phyloP scores from a whole-genome alignment of 1,284 basidiomycete genomes.

The Coniferiporia weirii region DNA sequence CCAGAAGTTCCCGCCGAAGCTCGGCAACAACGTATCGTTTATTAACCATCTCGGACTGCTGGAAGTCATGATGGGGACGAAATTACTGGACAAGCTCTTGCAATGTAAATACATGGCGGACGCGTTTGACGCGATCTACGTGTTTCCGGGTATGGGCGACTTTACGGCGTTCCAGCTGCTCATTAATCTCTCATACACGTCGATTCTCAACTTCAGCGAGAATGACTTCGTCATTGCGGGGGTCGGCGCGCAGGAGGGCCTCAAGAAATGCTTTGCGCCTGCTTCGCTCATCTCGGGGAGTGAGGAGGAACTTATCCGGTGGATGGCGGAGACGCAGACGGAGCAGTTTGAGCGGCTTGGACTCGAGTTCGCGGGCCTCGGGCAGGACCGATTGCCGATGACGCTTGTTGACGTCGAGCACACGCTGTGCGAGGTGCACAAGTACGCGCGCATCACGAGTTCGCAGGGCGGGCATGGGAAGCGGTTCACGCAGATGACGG shows the following conservation, averaged over 20 bases:
- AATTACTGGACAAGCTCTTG: conserved; percentile 38
- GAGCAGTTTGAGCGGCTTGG: conserved; percentile 49
- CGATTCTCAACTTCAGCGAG: conserved; percentile 49
- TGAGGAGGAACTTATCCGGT: conserved; percentile 51
- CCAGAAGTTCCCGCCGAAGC: conserved; percentile 53
- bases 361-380: conserved; percentile 40
- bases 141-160: conserved; percentile 54
- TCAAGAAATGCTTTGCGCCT: conserved; percentile 33
- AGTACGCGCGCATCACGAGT: conserved; percentile 47
- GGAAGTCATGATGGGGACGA: conserved; percentile 48
- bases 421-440: conserved; percentile 62
- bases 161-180: conserved; percentile 57
- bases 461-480: conserved; percentile 29
- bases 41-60: conserved; percentile 53
- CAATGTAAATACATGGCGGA: conserved; percentile 44
- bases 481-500: conserved; percentile 29
- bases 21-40: conserved; percentile 38
- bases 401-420: conserved; percentile 62
- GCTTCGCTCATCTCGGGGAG: conserved; percentile 25
- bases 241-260: conserved; percentile 49
- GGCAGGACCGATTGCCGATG: conserved; percentile 35
- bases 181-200: conserved; percentile 50
- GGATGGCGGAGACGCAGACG: conserved; percentile 48
- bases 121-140: conserved; percentile 48
- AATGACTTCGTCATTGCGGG: conserved; percentile 60